Conservation (phyloP, 768 basidiomycete genomes). For the Russula lepida region DNA sequence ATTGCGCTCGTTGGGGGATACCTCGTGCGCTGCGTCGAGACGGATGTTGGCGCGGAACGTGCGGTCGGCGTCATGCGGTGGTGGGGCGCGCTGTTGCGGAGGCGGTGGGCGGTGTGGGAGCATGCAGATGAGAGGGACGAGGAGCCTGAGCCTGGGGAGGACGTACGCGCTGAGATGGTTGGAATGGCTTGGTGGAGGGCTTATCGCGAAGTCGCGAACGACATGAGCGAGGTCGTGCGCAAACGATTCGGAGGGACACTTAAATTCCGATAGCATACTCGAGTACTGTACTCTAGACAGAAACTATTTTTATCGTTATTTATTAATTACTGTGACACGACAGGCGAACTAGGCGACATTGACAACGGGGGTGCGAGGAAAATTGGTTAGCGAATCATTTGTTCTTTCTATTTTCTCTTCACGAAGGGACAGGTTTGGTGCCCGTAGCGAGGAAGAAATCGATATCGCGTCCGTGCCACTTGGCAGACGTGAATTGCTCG, state of each 20-base stretch:
- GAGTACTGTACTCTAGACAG: too few species aligned
- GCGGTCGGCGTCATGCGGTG: constrained; percentile 67
- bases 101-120: constrained; percentile 56
- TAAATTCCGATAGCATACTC: constrained; percentile 44
- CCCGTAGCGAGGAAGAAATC: constrained; percentile 14
- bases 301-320: too few species aligned
- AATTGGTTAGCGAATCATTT: not conserved
- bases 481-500: constrained; percentile 7
- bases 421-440: not conserved
- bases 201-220: constrained; percentile 58
- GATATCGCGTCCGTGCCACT: constrained; percentile 3
- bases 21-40: constrained; percentile 58
- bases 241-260: constrained; percentile 68
- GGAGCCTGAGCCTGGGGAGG: constrained; percentile 29
- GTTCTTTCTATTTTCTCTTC: too few species aligned
- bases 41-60: constrained; percentile 64
- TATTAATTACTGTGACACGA: not conserved
- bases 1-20: constrained; percentile 68
- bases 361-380: not conserved
- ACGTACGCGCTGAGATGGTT: constrained; percentile 32
- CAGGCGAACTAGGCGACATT: not conserved
- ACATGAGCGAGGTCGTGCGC: constrained; percentile 56
- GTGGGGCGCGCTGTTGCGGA: constrained; percentile 68
- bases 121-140: constrained; percentile 25
- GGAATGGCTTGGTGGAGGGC: constrained; percentile 78